Base-by-base conservation (phyloP, 331 rosid genomes). In the Rosa hybrid region DNA sequence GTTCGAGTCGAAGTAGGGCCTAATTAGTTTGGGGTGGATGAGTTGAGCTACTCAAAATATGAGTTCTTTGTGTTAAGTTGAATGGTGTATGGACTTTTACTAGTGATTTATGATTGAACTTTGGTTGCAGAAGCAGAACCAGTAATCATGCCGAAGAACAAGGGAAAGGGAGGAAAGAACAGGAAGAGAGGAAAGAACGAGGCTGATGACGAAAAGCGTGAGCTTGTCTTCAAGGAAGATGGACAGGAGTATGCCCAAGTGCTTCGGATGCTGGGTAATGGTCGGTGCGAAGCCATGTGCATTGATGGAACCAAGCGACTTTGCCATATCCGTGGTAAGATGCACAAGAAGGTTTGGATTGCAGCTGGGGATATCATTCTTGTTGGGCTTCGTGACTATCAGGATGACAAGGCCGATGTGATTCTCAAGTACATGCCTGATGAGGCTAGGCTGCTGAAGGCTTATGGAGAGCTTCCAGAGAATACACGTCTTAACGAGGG, bases 401-500 rank as follows among this genome's bases (percentile, higher is more conserved):
- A 86, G 79, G 90, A 86, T 9, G 90, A 84, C 82, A 84, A 87
- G 68, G 87, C 88, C 45, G 90, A 87, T 79, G 87, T 84, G 78
- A 87, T 87, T 79, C 90, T 84, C 69, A 87, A 84, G 84, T 87
- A 81, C 87, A 87, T 84, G 90, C 86, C 90, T 12, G 86, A 87
- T 45, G 90, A 87, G 64, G 90, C 86, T 12, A 87, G 92, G 84
- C 92, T 89, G 56, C 84, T 84, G 69, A 86, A 89, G 88, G 90
- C 90, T 1, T 89, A 89, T 54, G 79, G 89, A 2, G 92, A 89
- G 80, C 87, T 89, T 67, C 92, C 92, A 3, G 92, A 89, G 59
- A 83, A 64, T 68, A 83, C 80, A 0, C 83, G 87, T 23, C 90
- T 89, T 53, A 84, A 86, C 8, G 90, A 86, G 82, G 92, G 92